phyloP scores from a whole-genome alignment of 73 alveolate species.

The Tetrahymena elliotti region DNA sequence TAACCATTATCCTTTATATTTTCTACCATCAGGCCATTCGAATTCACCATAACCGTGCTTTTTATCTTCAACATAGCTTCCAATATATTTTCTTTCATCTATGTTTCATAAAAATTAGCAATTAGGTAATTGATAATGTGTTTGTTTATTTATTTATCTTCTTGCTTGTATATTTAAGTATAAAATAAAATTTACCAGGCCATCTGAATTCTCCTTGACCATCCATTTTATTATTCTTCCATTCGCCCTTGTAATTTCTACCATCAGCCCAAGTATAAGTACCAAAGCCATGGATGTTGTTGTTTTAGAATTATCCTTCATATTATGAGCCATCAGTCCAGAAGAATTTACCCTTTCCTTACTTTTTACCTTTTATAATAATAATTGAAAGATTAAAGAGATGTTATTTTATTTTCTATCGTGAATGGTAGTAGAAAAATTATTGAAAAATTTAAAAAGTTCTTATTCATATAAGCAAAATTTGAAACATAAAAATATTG shows the following conservation, averaged over 20 bases:
- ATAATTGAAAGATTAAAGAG: background rate
- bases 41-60: background rate
- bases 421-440: background rate
- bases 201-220: constrained; percentile 26
- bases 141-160: too few relatives aligned
- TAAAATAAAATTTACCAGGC: background rate
- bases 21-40: constrained; percentile 2
- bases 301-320: constrained; percentile 29
- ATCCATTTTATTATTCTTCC: constrained; percentile 26
- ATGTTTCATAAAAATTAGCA: too few relatives aligned
- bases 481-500: background rate
- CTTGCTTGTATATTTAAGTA: too few relatives aligned
- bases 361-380: constrained; percentile 3
- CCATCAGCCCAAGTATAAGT: constrained; percentile 7
- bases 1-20: background rate
- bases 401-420: too few relatives aligned
- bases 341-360: constrained; percentile 18
- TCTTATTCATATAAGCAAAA: background rate
- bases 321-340: constrained; percentile 42
- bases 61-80: background rate
- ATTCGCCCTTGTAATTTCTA: constrained; percentile 16
- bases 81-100: background rate
- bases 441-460: too few relatives aligned
- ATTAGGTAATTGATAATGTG: too few relatives aligned
- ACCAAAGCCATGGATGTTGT: constrained; percentile 32